These are phyloP conservation scores for Grosmannia huntii DNA, from an alignment of 2,329 filamentous ascomycete genomes.

Conservation along the genomic window DNA sequence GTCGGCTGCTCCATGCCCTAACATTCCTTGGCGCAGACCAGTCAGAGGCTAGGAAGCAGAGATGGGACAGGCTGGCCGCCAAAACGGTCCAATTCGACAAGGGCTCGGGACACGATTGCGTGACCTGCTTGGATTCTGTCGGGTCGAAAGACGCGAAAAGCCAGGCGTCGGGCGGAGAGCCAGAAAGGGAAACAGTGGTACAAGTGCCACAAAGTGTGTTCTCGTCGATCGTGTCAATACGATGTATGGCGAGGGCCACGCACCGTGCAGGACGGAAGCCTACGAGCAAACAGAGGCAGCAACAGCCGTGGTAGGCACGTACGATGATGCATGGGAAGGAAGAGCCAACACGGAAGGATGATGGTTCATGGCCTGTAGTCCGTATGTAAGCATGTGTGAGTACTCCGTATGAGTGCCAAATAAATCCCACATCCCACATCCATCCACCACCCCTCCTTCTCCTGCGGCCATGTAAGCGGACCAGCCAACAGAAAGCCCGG, in stretches of 20 bases:
- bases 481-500: not conserved
- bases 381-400: too few species aligned
- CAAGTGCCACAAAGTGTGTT: too few species aligned
- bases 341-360: not conserved
- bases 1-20: not conserved
- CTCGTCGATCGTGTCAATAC: too few species aligned
- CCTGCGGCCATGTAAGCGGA: not conserved
- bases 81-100: not conserved
- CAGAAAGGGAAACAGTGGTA: too few species aligned
- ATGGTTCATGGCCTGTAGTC: not conserved
- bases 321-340: not conserved
- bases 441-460: not conserved
- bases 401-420: not conserved
- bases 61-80: not conserved
- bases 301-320: not conserved
- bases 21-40: not conserved
- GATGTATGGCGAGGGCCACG: too few species aligned
- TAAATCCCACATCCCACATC: not conserved
- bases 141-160: too few species aligned
- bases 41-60: not conserved
- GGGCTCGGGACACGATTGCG: not conserved
- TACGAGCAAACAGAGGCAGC: not conserved
- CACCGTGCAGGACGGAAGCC: not conserved
- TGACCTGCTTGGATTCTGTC: not conserved
- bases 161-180: too few species aligned